Conservation (phyloP, 345 rosid genomes). For the Eucalyptus microcorys region DNA sequence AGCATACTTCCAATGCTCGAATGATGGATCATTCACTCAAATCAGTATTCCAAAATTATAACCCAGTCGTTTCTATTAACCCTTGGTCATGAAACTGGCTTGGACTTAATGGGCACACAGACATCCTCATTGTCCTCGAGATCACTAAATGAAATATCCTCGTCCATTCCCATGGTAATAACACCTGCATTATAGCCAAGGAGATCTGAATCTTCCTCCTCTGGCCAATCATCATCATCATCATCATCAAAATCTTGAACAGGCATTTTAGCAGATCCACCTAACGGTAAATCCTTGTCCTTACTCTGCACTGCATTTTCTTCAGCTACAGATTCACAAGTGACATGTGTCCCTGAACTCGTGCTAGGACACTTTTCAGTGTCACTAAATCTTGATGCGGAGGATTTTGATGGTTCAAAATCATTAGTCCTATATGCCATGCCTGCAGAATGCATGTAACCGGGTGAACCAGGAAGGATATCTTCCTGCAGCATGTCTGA, state of each 20-base stretch:
- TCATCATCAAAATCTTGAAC: conserved; percentile 45
- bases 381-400: conserved; percentile 27
- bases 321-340: conserved; percentile 56
- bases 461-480: conserved; percentile 5
- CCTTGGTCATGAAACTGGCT: not conserved
- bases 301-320: conserved; percentile 27
- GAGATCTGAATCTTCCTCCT: conserved; percentile 57
- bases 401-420: conserved; percentile 20
- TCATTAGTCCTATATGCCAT: conserved; percentile 7
- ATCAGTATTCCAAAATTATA: not conserved
- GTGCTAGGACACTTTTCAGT: conserved; percentile 48
- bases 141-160: conserved; percentile 91
- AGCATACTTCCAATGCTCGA: not conserved
- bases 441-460: conserved; percentile 7
- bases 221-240: conserved; percentile 66
- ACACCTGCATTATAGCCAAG: conserved; percentile 12
- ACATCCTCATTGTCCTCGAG: conserved; percentile 58
- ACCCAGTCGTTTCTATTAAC: not conserved
- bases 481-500: conserved; percentile 8
- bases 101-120: conserved; percentile 22
- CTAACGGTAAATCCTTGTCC: conserved; percentile 10
- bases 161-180: conserved; percentile 40
- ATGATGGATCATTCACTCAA: not conserved
- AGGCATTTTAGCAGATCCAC: conserved; percentile 19
- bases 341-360: conserved; percentile 30